Base-by-base conservation (phyloP, 495 filamentous ascomycete genomes). In the Barbatosphaeria neglecta region DNA sequence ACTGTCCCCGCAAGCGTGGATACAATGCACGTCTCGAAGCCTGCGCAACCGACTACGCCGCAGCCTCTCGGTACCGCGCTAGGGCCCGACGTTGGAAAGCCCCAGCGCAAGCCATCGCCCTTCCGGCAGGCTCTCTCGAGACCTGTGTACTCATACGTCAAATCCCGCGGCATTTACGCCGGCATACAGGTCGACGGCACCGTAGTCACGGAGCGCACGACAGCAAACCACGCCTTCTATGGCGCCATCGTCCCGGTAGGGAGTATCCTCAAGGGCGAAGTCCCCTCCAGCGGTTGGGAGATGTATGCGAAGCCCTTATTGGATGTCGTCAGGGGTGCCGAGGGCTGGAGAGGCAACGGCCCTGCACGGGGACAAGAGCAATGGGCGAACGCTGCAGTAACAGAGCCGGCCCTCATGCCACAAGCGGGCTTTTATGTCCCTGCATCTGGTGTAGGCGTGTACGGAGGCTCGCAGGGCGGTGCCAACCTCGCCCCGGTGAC, bases 141-240 rank as follows among this genome's bases (percentile, higher is more conserved):
- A 46, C 84, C 86, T 0, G 73, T 89, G 10, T 90, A 82, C 71
- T 86, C 79, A 28, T 92, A 92, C 54, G 75, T 90, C 67, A 89
- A 89, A 65, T 84, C 77, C 50, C 75, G 85, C 33, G 86, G 86
- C 4, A 72, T 90, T 28, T 89, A 87, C 49, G 84, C 82, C 5
- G 84, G 85, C 19, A 72, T 88, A 9, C 82, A 86, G 47, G 68
- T 89, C 38, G 85, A 90, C 53, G 86, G 86, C 0, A 88, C 84
- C 0, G 74, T 89, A 24, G 69, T 92, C 48, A 79, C 87, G 41
- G 83, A 87, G 63, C 73, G 86, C 11, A 81, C 76, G n/a, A 82
- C 86, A 46, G 86, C 87, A 61, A 92, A 92, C 57, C 82, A 83
- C 43, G 67, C 71, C 2, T 90, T 89, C 54, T 92, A 87, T 55